A percentile compares a stretch with the other conserved stretches of the same genome.
Evolutionary conservation across 2,329 filamentous ascomycete genomes (phyloP).

Genomic region (Parascedosporium putredinis): DNA sequence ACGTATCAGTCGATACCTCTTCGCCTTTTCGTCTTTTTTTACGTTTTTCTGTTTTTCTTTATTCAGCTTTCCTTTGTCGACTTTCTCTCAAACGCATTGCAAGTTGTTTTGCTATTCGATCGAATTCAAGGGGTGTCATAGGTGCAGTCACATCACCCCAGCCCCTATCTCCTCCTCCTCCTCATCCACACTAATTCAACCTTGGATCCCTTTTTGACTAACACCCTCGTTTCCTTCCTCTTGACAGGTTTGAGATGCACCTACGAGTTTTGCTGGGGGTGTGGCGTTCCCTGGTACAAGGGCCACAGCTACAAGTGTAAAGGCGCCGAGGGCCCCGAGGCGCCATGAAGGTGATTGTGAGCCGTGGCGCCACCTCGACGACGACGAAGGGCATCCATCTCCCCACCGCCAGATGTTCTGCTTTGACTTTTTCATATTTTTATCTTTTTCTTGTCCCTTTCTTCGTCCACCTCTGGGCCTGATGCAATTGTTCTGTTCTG

Average conservation of each 20-base stretch:
- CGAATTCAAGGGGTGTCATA: no score
- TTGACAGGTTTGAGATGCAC: slow-evolving; percentile 23
- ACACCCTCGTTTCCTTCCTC: not conserved
- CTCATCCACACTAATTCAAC: not conserved
- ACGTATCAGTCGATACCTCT: no score
- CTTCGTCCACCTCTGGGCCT: not conserved
- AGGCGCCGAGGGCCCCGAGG: slow-evolving; percentile 7
- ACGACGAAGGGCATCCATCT: no score
- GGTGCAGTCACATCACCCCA: no score
- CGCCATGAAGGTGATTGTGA: not conserved
- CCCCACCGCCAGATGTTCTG: not conserved
- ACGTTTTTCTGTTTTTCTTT: no score
- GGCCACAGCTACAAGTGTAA: slow-evolving; percentile 16
- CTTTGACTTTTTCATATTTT: not conserved
- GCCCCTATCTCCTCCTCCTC: not conserved
- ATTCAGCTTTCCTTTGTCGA: not conserved
- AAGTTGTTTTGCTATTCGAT: no score
- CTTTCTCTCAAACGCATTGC: no score
- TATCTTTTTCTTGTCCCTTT: not conserved
- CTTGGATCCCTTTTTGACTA: slow-evolving; percentile 1
- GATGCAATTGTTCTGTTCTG: no score
- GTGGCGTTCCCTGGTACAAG: slow-evolving; percentile 15
- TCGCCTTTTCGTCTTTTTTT: no score
- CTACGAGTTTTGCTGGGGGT: slow-evolving; percentile 26
- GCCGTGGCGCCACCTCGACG: not conserved